Conservation (phyloP, 2,329 filamentous ascomycete species). For the Kalmusia sp. region DNA sequence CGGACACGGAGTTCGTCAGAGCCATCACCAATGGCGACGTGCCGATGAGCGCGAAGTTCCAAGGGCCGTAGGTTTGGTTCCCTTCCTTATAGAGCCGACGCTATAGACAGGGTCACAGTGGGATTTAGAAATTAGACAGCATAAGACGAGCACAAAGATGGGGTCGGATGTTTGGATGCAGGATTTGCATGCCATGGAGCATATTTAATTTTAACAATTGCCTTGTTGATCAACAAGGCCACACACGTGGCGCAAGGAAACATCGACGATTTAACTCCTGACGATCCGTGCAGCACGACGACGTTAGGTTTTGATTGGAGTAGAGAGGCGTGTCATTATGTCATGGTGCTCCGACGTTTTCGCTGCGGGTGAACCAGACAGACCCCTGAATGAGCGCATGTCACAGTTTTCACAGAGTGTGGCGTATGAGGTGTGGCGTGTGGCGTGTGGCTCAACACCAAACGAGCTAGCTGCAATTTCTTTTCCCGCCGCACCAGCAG, state of each 20-base stretch:
- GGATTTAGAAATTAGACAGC: constrained; percentile 5
- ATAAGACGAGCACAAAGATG: neutral
- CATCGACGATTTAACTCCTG: constrained; percentile 4
- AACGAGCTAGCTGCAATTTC: neutral
- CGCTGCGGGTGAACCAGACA: too few species aligned
- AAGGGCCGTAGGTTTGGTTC: neutral
- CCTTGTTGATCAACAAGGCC: neutral
- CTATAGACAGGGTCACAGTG: constrained; percentile 20
- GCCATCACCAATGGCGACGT: constrained; percentile 77
- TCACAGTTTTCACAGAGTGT: neutral
- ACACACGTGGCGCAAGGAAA: neutral
- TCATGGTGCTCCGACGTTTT: neutral
- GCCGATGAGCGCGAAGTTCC: constrained; percentile 57
- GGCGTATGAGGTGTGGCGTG: constrained; percentile 11
- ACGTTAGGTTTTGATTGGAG: neutral
- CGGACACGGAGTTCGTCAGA: constrained; percentile 72
- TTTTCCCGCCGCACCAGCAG: too few species aligned
- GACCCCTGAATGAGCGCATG: too few species aligned
- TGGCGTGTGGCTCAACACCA: constrained; percentile 12
- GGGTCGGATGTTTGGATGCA: neutral
- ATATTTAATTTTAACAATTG: neutral
- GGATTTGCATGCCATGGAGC: neutral
- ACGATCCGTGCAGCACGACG: neutral
- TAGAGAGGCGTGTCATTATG: neutral
- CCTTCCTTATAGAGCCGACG: neutral